A percentile compares a stretch with the other conserved stretches of the same genome.
These are phyloP conservation scores for Chaetoceros muelleri DNA, from an alignment of 108 stramenopile genomes.

Conservation along the genomic window DNA sequence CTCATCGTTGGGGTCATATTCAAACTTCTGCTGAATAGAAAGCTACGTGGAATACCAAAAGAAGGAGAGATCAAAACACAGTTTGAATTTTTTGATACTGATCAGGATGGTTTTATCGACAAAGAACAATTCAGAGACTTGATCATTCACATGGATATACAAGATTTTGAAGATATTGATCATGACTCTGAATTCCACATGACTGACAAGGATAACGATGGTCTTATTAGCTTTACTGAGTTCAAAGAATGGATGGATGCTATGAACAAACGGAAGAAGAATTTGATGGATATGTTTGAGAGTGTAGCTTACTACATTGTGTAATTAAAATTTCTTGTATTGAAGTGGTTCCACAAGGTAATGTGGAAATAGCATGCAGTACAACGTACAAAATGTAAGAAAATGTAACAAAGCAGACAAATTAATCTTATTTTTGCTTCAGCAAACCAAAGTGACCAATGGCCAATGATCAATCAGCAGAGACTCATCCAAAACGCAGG, in stretches of 20 bases:
- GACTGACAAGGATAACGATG: slow-evolving; percentile 23
- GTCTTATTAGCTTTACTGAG: slow-evolving; percentile 28
- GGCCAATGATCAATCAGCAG: no score
- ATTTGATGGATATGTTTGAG: background rate
- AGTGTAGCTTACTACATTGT: background rate
- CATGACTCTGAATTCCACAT: slow-evolving; percentile 27
- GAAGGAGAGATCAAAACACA: slow-evolving; percentile 28
- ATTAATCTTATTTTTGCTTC: no score
- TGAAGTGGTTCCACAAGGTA: no score
- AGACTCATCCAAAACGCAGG: no score
- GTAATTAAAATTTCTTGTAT: background rate
- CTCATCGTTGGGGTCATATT: slow-evolving; percentile 14
- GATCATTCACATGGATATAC: slow-evolving; percentile 26
- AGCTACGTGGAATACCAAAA: slow-evolving; percentile 27
- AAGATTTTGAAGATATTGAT: slow-evolving; percentile 37
- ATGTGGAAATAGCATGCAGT: no score
- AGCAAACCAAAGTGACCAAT: no score
- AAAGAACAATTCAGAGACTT: slow-evolving; percentile 27
- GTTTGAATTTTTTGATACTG: slow-evolving; percentile 27
- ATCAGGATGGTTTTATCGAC: slow-evolving; percentile 28
- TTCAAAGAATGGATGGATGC: slow-evolving; percentile 24
- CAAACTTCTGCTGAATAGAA: slow-evolving; percentile 24
- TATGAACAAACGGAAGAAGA: background rate
- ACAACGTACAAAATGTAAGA: no score
- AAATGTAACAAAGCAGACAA: no score